phyloP scores from a whole-genome alignment of 176 grass and related monocot genomes.

The Aegilops speltoides region DNA sequence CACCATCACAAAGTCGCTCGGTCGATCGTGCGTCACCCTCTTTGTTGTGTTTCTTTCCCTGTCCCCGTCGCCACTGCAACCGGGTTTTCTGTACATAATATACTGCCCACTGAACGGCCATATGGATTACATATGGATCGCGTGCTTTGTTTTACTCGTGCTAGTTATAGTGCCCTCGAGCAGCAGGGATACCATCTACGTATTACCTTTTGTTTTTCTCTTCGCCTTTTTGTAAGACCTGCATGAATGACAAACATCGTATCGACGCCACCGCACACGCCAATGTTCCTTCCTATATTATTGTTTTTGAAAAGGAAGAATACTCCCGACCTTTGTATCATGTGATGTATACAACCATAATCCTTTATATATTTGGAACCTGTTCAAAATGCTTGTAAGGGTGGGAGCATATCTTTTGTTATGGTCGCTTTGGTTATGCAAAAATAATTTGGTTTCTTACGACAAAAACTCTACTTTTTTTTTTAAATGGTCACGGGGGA shows the following conservation, averaged over 20 bases:
- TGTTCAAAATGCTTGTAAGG: too few relatives aligned
- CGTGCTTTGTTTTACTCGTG: neutral
- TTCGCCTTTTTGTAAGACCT: neutral
- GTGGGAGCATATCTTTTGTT: too few relatives aligned
- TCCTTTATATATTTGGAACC: too few relatives aligned
- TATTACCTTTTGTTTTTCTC: neutral
- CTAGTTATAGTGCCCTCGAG: neutral
- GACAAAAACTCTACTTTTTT: too few relatives aligned
- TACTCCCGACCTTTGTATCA: too few relatives aligned
- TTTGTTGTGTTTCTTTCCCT: neutral
- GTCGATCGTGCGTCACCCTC: neutral
- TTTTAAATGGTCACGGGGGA: too few relatives aligned
- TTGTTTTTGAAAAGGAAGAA: too few relatives aligned
- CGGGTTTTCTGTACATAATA: neutral
- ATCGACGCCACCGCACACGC: neutral
- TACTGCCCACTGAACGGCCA: neutral
- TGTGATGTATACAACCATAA: too few relatives aligned
- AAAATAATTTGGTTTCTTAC: too few relatives aligned
- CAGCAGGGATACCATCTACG: neutral
- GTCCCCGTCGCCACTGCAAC: neutral
- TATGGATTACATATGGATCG: neutral
- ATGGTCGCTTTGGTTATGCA: too few relatives aligned
- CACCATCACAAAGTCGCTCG: neutral
- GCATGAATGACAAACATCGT: neutral
- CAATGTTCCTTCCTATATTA: too few relatives aligned